A percentile compares a stretch with the other conserved stretches of the same genome.
Evolutionary conservation across 805 yeast genomes (phyloP).

Genomic region (Ogataea nitratoaversa): DNA sequence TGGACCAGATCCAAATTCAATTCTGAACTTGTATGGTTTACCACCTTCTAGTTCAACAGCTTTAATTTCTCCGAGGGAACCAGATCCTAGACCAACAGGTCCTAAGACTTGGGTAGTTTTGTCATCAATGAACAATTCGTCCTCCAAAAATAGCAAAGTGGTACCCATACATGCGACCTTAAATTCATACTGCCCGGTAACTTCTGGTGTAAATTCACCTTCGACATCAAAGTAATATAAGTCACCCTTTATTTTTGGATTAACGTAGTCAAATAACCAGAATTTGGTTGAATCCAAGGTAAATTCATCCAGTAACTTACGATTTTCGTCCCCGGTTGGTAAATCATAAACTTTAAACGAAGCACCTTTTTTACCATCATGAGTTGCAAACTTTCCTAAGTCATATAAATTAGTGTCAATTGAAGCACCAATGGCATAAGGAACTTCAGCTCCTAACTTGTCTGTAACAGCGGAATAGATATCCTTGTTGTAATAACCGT

Average conservation of each 20-base stretch:
- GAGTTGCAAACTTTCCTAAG: constrained; percentile 2
- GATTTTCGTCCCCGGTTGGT: constrained; percentile 14
- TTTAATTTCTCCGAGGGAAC: constrained; percentile 48
- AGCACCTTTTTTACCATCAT: constrained; percentile 19
- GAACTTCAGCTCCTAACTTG: constrained; percentile 15
- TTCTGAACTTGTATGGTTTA: constrained; percentile 38
- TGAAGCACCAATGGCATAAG: constrained; percentile 33
- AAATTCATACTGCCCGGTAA: constrained; percentile 44
- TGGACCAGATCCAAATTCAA: constrained; percentile 49
- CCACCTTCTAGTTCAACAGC: constrained; percentile 39
- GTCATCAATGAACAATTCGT: constrained; percentile 50
- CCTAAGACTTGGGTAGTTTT: constrained; percentile 48
- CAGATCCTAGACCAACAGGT: constrained; percentile 47
- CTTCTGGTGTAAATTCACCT: constrained; percentile 43
- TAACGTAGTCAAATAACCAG: constrained; percentile 25
- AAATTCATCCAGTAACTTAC: constrained; percentile 23
- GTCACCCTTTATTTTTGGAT: constrained; percentile 16
- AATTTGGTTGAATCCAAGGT: constrained; percentile 8
- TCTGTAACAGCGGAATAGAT: constrained; percentile 10
- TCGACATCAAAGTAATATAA: constrained; percentile 42
- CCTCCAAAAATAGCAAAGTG: constrained; percentile 51
- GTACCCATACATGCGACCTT: constrained; percentile 53
- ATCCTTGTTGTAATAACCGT: constrained; percentile 14
- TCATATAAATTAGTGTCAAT: constrained; percentile 6
- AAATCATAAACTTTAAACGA: constrained; percentile 22